Evolutionary conservation across 805 yeast species (phyloP).

Genomic region (Jamesozyma lodderae): DNA sequence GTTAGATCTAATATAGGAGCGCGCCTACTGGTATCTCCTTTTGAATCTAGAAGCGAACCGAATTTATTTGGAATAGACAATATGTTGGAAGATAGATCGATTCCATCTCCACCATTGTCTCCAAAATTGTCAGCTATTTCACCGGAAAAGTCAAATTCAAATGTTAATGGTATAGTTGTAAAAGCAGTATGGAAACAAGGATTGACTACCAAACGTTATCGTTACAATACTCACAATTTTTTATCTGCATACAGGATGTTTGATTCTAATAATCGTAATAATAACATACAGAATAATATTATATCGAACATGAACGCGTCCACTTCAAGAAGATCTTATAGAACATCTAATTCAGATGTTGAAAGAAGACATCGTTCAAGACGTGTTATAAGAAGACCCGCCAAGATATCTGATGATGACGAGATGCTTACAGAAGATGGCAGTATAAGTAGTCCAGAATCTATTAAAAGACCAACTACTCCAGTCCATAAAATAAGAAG

Average conservation of each 20-base stretch:
- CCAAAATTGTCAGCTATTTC: conserved; percentile 11
- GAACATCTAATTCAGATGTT: conserved; percentile 1
- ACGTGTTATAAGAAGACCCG: conserved; percentile 2
- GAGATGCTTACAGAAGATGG: conserved; percentile 5
- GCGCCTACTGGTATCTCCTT: too few species aligned
- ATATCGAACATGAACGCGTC: neutral
- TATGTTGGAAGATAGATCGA: conserved; percentile 16
- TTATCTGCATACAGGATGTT: conserved; percentile 20
- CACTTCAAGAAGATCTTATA: neutral
- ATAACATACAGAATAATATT: neutral
- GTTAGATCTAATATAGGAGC: too few species aligned
- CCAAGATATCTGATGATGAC: neutral
- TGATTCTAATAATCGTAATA: conserved; percentile 1
- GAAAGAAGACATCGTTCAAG: conserved; percentile 3
- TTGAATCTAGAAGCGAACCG: neutral
- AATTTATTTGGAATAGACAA: conserved; percentile 1
- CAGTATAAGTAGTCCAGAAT: neutral
- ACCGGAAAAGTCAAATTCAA: conserved; percentile 3
- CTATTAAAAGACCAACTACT: conserved; percentile 15
- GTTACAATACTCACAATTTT: conserved; percentile 14
- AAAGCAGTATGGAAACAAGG: conserved; percentile 16
- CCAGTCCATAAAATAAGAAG: conserved; percentile 18
- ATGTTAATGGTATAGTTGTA: conserved; percentile 9
- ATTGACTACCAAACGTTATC: conserved; percentile 11
- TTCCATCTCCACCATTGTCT: conserved; percentile 30